Percentiles rank a stretch among this genome's conserved stretches.
Conservation (phyloP, 495 filamentous ascomycete species). For the Tirmania nivea region DNA sequence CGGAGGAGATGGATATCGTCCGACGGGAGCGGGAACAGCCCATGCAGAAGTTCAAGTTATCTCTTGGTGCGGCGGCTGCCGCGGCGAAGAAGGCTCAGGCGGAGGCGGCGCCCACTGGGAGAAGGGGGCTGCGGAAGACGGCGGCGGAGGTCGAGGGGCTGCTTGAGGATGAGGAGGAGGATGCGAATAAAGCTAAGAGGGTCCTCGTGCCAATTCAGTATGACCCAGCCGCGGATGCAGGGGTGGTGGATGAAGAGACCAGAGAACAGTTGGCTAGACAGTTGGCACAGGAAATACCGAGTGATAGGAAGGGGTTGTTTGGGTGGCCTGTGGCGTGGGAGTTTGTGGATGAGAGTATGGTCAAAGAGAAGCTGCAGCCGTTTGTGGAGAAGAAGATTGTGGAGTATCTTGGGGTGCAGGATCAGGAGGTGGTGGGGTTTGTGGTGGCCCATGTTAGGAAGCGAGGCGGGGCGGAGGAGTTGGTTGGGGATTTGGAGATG, state of each 20-base stretch:
- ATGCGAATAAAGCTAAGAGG: constrained; percentile 44
- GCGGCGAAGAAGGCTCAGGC: constrained; percentile 61
- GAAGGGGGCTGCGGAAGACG: constrained; percentile 33
- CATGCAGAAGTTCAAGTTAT: constrained; percentile 68
- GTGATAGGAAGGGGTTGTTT: constrained; percentile 71
- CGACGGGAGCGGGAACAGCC: constrained; percentile 24
- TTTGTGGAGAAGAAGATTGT: constrained; percentile 98
- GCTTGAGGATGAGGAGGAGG: constrained; percentile 81
- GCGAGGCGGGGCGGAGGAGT: constrained; percentile 48
- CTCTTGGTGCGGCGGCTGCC: constrained; percentile 48
- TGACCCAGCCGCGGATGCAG: constrained; percentile 45
- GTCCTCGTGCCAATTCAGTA: constrained; percentile 84
- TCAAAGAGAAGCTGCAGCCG: constrained; percentile 71
- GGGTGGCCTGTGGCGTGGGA: constrained; percentile 86
- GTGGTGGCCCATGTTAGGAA: constrained; percentile 73
- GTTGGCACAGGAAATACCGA: constrained; percentile 74
- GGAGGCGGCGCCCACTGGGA: constrained; percentile 31
- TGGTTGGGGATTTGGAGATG: constrained; percentile 68
- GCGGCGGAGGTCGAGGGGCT: constrained; percentile 85
- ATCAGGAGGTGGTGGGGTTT: constrained; percentile 84
- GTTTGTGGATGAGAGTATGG: constrained; percentile 63
- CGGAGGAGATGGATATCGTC: constrained; percentile 51
- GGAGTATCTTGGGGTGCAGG: constrained; percentile 87
- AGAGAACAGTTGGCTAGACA: constrained; percentile 48
- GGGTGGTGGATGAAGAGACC: constrained; percentile 65